These are phyloP conservation scores for Aspergillus persii DNA, from an alignment of 2,329 filamentous ascomycete species.

Conservation along the genomic window DNA sequence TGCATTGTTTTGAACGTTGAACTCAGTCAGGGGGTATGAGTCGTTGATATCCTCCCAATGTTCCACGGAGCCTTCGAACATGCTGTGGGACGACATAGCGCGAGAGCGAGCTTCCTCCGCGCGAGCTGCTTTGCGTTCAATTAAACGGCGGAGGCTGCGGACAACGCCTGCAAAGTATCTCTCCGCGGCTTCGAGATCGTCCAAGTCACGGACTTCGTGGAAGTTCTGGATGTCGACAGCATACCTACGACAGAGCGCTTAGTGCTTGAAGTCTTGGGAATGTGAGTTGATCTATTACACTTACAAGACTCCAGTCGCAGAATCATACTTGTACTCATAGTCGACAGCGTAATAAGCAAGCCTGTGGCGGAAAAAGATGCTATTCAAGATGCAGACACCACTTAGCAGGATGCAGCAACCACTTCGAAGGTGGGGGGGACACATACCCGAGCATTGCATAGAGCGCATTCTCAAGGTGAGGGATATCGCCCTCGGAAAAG, in stretches of 20 bases:
- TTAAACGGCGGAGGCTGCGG: background rate
- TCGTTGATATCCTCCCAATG: background rate
- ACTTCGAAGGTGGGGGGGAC: background rate
- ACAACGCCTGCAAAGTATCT: background rate
- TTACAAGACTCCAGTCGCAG: background rate
- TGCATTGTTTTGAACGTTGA: background rate
- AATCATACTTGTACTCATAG: background rate
- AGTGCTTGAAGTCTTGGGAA: background rate
- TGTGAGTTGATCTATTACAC: background rate
- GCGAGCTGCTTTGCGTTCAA: background rate
- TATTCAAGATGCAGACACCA: background rate
- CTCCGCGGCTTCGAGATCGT: background rate
- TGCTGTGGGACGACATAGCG: background rate
- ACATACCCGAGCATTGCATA: background rate
- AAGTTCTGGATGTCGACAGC: background rate
- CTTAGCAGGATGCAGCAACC: background rate
- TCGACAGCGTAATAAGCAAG: background rate
- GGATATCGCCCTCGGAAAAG: background rate
- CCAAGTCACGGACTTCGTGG: background rate
- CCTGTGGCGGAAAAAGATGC: background rate
- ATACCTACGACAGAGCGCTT: background rate
- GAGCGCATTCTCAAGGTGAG: background rate
- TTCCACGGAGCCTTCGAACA: background rate
- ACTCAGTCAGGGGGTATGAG: background rate
- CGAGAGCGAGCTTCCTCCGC: background rate